Conservation (phyloP, 331 rosid species). For the Malus hybrid region DNA sequence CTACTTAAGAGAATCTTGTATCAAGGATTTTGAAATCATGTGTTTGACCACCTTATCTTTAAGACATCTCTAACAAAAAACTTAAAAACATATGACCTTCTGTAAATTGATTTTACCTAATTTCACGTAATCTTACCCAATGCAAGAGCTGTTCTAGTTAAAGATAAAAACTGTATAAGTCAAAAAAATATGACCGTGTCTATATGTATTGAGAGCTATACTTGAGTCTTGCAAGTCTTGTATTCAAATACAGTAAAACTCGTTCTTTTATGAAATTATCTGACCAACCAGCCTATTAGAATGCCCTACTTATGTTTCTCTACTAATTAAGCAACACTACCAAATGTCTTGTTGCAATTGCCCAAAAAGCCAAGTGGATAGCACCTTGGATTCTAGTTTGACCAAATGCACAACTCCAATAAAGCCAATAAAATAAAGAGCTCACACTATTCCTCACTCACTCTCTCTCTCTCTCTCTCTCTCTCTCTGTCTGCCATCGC, state of each 20-base stretch:
- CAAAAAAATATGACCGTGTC: background rate
- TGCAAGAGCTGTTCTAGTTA: background rate
- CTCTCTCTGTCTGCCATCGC: conserved; percentile 10
- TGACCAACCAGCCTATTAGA: background rate
- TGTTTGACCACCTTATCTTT: too few species aligned
- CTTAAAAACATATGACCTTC: rapidly evolving
- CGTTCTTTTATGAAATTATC: too few species aligned
- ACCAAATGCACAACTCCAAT: conserved; percentile 19
- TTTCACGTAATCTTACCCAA: background rate
- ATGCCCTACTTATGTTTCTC: background rate
- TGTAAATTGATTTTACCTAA: too few species aligned
- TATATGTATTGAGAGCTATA: too few species aligned
- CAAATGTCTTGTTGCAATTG: background rate
- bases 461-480: too few species aligned
- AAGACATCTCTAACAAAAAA: background rate
- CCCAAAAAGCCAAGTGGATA: conserved; percentile 4
- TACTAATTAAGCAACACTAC: background rate
- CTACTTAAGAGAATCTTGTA: background rate
- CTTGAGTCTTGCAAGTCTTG: background rate
- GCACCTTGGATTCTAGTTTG: conserved; percentile 34
- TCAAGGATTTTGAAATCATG: too few species aligned
- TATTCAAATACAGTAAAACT: too few species aligned
- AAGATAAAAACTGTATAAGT: background rate
- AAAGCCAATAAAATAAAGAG: background rate
- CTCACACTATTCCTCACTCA: too few species aligned